Conservation (phyloP, 106 monocot genomes). For the Apostasia ramifera region DNA sequence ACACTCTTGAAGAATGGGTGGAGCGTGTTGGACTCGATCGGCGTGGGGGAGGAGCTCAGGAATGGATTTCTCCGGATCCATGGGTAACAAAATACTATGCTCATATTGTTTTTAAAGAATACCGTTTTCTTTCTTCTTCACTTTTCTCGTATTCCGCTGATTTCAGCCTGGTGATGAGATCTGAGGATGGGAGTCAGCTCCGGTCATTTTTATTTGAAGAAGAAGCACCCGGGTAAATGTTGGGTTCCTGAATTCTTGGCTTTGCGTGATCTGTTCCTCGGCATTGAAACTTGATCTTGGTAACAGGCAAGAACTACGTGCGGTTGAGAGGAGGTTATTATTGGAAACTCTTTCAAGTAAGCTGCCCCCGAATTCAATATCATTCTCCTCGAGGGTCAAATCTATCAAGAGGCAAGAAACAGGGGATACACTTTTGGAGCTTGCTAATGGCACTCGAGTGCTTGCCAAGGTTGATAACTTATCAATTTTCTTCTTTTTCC, state of each 20-base stretch:
- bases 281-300: conserved; percentile 3
- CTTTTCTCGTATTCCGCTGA: conserved; percentile 24
- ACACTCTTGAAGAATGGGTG: conserved; percentile 93
- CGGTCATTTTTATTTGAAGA: conserved; percentile 68
- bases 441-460: conserved; percentile 55
- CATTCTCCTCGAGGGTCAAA: conserved; percentile 59
- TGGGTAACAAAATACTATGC: conserved; percentile 32
- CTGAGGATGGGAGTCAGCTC: conserved; percentile 60
- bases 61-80: conserved; percentile 51
- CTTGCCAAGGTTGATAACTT: conserved; percentile 47
- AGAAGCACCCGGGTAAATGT: conserved; percentile 57
- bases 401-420: conserved; percentile 28
- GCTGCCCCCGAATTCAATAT: conserved; percentile 51
- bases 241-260: background rate
- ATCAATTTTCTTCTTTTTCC: no score
- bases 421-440: conserved; percentile 49
- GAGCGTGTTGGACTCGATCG: conserved; percentile 75
- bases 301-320: conserved; percentile 75
- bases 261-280: no score
- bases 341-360: conserved; percentile 61
- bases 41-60: conserved; percentile 78
- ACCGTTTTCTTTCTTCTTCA: conserved; percentile 7
- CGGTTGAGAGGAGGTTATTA: conserved; percentile 70
- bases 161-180: conserved; percentile 74
- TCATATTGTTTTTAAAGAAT: background rate